Conservation (phyloP, 73 alveolate genomes). For the Paramecium sexaurelia region DNA sequence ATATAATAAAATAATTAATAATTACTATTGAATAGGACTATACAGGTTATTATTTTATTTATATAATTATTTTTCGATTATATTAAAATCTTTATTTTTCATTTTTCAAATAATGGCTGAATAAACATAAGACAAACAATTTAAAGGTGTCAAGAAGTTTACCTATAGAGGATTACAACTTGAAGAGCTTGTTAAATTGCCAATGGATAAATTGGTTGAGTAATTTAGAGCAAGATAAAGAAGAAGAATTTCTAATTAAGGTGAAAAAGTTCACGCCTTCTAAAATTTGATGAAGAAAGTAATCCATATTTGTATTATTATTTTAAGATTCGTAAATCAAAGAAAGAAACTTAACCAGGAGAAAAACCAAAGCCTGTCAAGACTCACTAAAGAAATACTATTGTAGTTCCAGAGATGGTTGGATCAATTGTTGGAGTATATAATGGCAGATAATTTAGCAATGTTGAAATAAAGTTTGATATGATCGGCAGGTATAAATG, state of each 20-base stretch:
- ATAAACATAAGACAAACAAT: slow-evolving; percentile 16
- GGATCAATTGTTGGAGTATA: slow-evolving; percentile 93
- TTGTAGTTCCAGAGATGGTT: slow-evolving; percentile 94
- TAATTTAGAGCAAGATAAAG: slow-evolving; percentile 54
- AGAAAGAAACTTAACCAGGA: slow-evolving; percentile 87
- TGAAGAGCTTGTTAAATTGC: slow-evolving; percentile 48
- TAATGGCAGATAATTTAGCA: slow-evolving; percentile 89
- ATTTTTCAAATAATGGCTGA: slow-evolving; percentile 62
- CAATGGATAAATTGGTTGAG: slow-evolving; percentile 44
- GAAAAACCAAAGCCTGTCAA: slow-evolving; percentile 96
- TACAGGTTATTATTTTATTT: neutral
- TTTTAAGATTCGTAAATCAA: slow-evolving; percentile 62
- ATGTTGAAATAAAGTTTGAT: slow-evolving; percentile 95
- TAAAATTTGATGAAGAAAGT: slow-evolving; percentile 37
- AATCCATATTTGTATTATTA: neutral
- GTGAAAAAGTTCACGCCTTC: slow-evolving; percentile 35
- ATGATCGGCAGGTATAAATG: slow-evolving; percentile 88
- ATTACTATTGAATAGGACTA: no score
- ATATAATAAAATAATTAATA: neutral
- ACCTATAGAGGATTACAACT: slow-evolving; percentile 44
- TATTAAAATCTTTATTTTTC: slow-evolving; percentile 25
- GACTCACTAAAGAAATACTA: slow-evolving; percentile 95
- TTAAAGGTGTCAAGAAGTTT: slow-evolving; percentile 56
- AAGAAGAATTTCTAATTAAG: slow-evolving; percentile 12
- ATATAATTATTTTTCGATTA: neutral